phyloP scores from a whole-genome alignment of 2,329 filamentous ascomycete genomes.

The Trematosphaeria pertusa region DNA sequence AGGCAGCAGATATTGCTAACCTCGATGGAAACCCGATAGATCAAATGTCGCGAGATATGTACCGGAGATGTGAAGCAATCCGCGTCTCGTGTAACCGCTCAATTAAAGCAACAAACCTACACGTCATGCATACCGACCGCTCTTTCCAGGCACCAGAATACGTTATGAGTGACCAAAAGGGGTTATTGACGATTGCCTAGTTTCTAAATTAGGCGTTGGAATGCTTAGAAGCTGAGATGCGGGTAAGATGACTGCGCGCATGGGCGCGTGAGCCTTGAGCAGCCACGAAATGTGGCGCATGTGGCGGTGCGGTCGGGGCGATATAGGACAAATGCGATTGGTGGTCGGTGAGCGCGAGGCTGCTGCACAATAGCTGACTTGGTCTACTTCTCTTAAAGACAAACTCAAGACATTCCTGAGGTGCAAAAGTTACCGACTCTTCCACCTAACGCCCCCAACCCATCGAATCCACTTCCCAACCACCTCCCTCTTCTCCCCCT shows the following conservation, averaged over 20 bases:
- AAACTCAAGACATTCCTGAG: neutral
- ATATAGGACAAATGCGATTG: too few relatives aligned
- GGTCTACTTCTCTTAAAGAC: neutral
- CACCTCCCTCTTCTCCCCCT: constrained; percentile 68
- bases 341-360: neutral
- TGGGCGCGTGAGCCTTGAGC: neutral
- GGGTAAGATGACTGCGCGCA: constrained; percentile 9
- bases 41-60: too few relatives aligned
- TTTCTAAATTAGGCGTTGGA: constrained; percentile 7
- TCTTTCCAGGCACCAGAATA: neutral
- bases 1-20: too few relatives aligned
- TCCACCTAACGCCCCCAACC: constrained; percentile 79
- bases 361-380: neutral
- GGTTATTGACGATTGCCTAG: constrained; percentile 6
- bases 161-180: constrained; percentile 6
- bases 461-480: constrained; percentile 74
- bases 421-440: constrained; percentile 46
- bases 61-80: too few relatives aligned
- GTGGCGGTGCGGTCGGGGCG: neutral
- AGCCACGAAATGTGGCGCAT: constrained; percentile 6
- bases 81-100: too few relatives aligned
- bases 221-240: constrained; percentile 5
- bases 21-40: too few relatives aligned
- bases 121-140: constrained; percentile 5
- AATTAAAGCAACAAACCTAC: neutral